Conservation (phyloP, 495 filamentous ascomycete species). For the Chaetomium fimeti region DNA sequence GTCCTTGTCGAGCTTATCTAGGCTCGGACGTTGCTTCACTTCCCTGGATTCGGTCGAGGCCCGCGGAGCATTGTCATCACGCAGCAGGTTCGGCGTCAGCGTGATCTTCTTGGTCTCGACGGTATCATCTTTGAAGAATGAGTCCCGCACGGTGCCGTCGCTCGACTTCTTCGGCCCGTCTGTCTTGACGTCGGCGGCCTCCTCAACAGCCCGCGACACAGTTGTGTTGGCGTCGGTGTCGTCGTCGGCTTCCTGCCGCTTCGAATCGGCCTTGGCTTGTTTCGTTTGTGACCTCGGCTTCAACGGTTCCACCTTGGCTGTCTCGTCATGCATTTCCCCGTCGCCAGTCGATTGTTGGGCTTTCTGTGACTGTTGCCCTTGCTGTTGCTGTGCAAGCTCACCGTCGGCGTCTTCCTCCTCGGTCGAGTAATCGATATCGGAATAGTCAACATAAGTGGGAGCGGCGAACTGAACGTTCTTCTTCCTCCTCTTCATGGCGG, state of each 20-base stretch:
- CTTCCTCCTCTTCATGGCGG: conserved; percentile 83
- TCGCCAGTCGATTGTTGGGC: conserved; percentile 28
- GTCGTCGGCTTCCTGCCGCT: conserved; percentile 40
- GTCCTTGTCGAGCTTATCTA: conserved; percentile 59
- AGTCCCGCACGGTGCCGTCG: conserved; percentile 83
- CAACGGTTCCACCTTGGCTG: conserved; percentile 51
- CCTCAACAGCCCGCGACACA: conserved; percentile 55
- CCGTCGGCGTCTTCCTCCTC: conserved; percentile 71
- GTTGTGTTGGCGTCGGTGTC: conserved; percentile 37
- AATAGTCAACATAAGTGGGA: conserved; percentile 86
- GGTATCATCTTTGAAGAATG: conserved; percentile 95
- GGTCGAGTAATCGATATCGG: conserved; percentile 81
- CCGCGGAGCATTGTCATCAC: conserved; percentile 70
- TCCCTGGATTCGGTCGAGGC: conserved; percentile 65
- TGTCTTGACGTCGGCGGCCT: conserved; percentile 60
- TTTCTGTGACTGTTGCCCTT: conserved; percentile 36
- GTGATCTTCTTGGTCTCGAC: conserved; percentile 97
- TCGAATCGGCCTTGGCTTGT: conserved; percentile 45
- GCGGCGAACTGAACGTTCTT: conserved; percentile 88
- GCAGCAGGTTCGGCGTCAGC: conserved; percentile 88
- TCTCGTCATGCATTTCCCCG: conserved; percentile 44
- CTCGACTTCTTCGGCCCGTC: conserved; percentile 63
- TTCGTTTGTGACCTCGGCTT: conserved; percentile 47
- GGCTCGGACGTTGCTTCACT: conserved; percentile 47
- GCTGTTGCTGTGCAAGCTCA: conserved; percentile 37